Evolutionary conservation across 257 asterid genomes (phyloP).

Genomic region (Gentiana macrophylla): DNA sequence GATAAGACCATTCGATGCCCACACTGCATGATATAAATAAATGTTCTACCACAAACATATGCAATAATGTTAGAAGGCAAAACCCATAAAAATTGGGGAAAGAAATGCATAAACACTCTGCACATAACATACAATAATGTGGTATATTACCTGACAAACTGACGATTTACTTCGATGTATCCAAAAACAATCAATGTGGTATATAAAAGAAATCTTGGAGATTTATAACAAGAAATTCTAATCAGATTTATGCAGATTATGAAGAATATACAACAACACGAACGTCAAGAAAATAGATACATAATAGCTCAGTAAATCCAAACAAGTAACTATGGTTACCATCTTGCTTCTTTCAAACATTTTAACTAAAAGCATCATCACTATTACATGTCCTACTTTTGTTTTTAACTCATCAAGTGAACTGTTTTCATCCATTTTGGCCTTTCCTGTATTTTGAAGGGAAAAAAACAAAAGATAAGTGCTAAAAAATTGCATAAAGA

Average conservation of each 20-base stretch:
- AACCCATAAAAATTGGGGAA: too few species aligned
- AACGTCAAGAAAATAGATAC: slow-evolving; percentile 78
- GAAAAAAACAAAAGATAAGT: too few species aligned
- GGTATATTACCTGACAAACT: too few species aligned
- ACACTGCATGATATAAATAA: too few species aligned
- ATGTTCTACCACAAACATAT: too few species aligned
- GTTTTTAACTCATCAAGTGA: slow-evolving; percentile 86
- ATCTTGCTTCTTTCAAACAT: slow-evolving; percentile 98
- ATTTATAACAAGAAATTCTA: neutral
- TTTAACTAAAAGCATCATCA: slow-evolving; percentile 95
- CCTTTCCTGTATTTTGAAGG: slow-evolving; percentile 46
- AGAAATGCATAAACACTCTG: too few species aligned
- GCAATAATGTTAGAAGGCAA: too few species aligned
- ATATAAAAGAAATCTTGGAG: too few species aligned
- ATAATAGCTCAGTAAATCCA: slow-evolving; percentile 78
- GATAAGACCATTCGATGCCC: too few species aligned
- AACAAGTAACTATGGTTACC: slow-evolving; percentile 75
- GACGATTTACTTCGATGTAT: too few species aligned
- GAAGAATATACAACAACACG: slow-evolving; percentile 84
- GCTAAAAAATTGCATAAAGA: neutral
- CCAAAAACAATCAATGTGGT: too few species aligned
- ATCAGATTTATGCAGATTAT: slow-evolving; percentile 64
- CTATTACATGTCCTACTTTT: slow-evolving; percentile 89
- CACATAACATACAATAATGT: too few species aligned
- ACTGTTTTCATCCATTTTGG: slow-evolving; percentile 97